A percentile compares a stretch with the other conserved stretches of the same genome.
phyloP scores from a whole-genome alignment of 129 eudicot species.

The Tagetes erecta region DNA sequence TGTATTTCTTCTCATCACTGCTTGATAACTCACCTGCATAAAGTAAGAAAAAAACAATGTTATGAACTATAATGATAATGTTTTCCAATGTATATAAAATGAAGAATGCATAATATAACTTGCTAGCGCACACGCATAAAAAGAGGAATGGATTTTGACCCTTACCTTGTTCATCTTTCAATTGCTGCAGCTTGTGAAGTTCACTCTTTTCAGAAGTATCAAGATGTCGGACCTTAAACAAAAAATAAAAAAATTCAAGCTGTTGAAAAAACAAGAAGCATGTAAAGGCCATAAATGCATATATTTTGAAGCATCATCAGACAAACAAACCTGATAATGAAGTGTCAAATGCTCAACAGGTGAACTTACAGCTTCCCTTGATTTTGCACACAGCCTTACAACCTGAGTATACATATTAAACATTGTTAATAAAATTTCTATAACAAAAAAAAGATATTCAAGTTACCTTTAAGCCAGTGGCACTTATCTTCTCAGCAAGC shows the following conservation, averaged over 20 bases:
- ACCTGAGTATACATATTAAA: conserved; percentile 40
- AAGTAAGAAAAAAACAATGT: background rate
- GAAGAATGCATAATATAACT: background rate
- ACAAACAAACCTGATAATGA: conserved; percentile 69
- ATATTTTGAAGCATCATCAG: background rate
- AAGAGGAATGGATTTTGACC: background rate
- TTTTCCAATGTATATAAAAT: background rate
- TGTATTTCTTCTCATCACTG: conserved; percentile 84
- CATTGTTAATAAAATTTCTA: background rate
- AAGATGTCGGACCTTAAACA: conserved; percentile 73
- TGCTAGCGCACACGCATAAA: background rate
- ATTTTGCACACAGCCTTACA: conserved; percentile 86
- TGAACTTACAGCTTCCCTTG: conserved; percentile 93
- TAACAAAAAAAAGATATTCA: background rate
- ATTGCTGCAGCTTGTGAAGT: conserved; percentile 79
- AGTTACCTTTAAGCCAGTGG: conserved; percentile 81
- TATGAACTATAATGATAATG: background rate
- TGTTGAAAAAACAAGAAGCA: background rate
- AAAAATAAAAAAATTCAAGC: conserved; percentile 7
- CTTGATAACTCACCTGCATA: conserved; percentile 72
- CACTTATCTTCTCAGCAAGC: conserved; percentile 82
- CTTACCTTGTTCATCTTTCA: conserved; percentile 84
- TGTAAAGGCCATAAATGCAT: conserved; percentile 4
- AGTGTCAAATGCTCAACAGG: conserved; percentile 84
- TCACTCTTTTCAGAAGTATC: conserved; percentile 87